These are phyloP conservation scores for Orobanche coerulescens DNA, from an alignment of 257 asterid species.

Conservation along the genomic window DNA sequence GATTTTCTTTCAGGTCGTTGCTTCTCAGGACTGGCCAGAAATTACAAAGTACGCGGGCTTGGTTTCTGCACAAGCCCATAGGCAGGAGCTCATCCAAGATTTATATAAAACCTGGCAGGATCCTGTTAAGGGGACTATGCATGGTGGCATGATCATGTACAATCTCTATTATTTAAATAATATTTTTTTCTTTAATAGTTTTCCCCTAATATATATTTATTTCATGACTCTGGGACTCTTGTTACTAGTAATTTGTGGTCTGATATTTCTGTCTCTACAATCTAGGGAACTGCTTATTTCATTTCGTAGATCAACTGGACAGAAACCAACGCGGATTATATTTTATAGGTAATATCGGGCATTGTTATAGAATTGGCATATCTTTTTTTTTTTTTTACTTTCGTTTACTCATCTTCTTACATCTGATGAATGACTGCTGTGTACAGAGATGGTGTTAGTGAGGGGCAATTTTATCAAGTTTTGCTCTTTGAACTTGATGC, in stretches of 20 bases:
- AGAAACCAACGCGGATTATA: constrained; percentile 61
- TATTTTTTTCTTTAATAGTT: neutral
- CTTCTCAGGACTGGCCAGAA: constrained; percentile 89
- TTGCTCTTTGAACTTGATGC: constrained; percentile 77
- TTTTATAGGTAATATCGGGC: constrained; percentile 47
- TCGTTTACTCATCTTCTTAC: neutral
- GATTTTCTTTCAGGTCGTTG: constrained; percentile 52
- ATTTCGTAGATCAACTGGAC: constrained; percentile 68
- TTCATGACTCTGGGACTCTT: neutral
- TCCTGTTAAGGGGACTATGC: constrained; percentile 53
- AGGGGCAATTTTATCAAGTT: constrained; percentile 85
- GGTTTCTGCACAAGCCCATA: constrained; percentile 77
- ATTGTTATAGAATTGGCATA: neutral
- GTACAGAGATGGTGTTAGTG: constrained; percentile 80
- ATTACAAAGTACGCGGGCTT: constrained; percentile 71
- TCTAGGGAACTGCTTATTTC: constrained; percentile 67
- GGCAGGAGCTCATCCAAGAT: constrained; percentile 80
- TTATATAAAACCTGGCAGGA: constrained; percentile 64
- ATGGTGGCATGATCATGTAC: constrained; percentile 83
- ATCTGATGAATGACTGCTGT: neutral
- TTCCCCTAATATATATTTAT: neutral
- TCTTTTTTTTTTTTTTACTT: neutral
- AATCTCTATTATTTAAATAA: neutral
- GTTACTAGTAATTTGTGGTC: neutral
- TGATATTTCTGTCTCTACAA: neutral